These are phyloP conservation scores for Persicaria tinctoria DNA, from an alignment of 148 eudicot species.

Conservation along the genomic window DNA sequence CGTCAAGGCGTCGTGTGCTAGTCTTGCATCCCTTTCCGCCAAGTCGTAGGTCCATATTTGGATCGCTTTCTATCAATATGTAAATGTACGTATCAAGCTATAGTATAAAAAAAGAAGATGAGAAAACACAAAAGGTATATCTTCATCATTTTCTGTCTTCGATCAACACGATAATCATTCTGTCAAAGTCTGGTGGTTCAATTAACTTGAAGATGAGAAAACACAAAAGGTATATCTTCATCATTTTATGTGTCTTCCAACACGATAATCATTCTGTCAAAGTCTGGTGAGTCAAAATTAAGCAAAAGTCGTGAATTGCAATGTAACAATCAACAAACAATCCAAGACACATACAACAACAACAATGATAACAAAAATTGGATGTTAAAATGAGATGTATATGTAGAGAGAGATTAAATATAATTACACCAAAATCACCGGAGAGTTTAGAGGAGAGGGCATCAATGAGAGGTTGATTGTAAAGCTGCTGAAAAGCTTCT, in stretches of 20 bases:
- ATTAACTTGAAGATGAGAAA: background rate
- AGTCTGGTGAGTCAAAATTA: no score
- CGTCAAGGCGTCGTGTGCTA: conserved; percentile 49
- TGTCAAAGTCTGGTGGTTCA: background rate
- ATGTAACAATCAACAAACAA: background rate
- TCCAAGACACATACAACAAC: background rate
- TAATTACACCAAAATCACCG: conserved; percentile 54
- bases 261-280: no score
- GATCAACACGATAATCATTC: background rate
- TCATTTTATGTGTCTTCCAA: no score
- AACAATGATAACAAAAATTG: background rate
- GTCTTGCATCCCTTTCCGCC: conserved; percentile 68
- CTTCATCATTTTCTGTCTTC: background rate
- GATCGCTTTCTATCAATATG: conserved; percentile 49
- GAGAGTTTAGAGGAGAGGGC: conserved; percentile 50
- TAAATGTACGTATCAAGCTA: background rate
- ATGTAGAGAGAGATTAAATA: background rate
- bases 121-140: background rate
- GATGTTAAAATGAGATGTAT: background rate
- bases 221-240: no score
- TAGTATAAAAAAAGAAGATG: background rate
- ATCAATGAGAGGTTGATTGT: conserved; percentile 45
- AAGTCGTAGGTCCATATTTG: conserved; percentile 65
- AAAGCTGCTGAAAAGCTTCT: conserved; percentile 52
- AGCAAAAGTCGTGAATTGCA: background rate